Percentiles rank a stretch among this genome's conserved stretches.
These are phyloP conservation scores for Bimuria novae-zelandiae DNA, from an alignment of 2,329 filamentous ascomycete species.

Conservation along the genomic window DNA sequence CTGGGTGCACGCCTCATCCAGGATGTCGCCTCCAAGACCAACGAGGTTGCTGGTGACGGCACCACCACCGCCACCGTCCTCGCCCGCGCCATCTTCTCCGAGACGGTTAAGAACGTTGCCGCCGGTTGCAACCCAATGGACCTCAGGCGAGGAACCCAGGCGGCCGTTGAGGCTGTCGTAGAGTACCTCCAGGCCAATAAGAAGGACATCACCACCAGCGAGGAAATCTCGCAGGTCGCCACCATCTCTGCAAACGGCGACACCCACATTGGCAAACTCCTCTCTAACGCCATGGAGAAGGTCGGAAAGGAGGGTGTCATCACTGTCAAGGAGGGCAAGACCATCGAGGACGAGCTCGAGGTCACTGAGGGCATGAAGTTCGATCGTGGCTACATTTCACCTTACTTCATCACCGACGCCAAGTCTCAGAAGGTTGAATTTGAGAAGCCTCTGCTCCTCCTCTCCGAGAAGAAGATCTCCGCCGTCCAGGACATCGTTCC, in stretches of 20 bases:
- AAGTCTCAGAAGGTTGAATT: constrained; percentile 99
- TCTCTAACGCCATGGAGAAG: constrained; percentile 99
- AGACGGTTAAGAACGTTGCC: constrained; percentile 99
- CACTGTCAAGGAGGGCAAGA: constrained; percentile 99
- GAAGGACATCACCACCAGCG: constrained; percentile 96
- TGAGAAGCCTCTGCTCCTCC: constrained; percentile 97
- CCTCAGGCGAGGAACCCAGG: constrained; percentile 93
- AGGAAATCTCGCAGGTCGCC: constrained; percentile 96
- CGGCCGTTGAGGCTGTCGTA: constrained; percentile 92
- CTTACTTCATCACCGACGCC: constrained; percentile 99
- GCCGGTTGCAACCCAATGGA: constrained; percentile 99
- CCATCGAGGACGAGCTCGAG: constrained; percentile 94
- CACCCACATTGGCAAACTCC: constrained; percentile 89
- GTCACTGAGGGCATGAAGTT: constrained; percentile 99
- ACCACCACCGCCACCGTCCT: constrained; percentile 98
- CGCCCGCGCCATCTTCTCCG: constrained; percentile 97
- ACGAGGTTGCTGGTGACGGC: constrained; percentile 97
- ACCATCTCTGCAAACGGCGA: constrained; percentile 99
- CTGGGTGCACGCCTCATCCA: constrained; percentile 94
- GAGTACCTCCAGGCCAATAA: constrained; percentile 95
- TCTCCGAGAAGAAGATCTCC: constrained; percentile 99
- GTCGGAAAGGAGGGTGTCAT: constrained; percentile 99
- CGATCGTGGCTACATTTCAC: constrained; percentile 96
- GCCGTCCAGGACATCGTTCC: constrained; percentile 98
- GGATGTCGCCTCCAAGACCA: constrained; percentile 98